These are phyloP conservation scores for Penicillium roqueforti DNA, from an alignment of 495 filamentous ascomycete species.

Conservation along the genomic window DNA sequence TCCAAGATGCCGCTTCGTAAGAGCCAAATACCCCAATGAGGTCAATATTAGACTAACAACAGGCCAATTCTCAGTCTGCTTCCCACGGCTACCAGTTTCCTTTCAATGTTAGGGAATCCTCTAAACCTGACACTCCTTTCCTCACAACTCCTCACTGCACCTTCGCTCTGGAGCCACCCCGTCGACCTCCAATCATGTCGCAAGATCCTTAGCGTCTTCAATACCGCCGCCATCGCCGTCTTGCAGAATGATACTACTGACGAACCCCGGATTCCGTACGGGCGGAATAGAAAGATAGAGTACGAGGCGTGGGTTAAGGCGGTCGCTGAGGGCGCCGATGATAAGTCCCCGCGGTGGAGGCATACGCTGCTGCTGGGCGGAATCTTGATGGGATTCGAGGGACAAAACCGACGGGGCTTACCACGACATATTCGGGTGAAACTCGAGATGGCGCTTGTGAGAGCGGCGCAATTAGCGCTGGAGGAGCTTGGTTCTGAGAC, in stretches of 20 bases:
- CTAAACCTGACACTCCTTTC: conserved; percentile 86
- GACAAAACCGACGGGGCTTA: conserved; percentile 59
- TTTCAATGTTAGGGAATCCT: conserved; percentile 82
- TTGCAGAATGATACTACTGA: conserved; percentile 51
- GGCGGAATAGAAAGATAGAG: conserved; percentile 46
- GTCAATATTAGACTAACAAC: conserved; percentile 12
- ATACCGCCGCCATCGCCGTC: conserved; percentile 69
- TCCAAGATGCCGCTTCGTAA: conserved; percentile 53
- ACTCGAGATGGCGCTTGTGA: conserved; percentile 72
- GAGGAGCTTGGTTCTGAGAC: conserved; percentile 46
- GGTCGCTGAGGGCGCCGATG: conserved; percentile 77
- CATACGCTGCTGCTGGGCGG: conserved; percentile 79
- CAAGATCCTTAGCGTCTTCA: conserved; percentile 81
- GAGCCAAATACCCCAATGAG: conserved; percentile 21
- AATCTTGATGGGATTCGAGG: conserved; percentile 76
- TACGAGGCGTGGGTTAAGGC: conserved; percentile 80
- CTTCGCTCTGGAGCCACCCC: conserved; percentile 76
- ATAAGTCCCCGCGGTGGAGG: conserved; percentile 80
- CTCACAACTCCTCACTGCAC: conserved; percentile 81
- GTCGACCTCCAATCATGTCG: conserved; percentile 70
- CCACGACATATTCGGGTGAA: conserved; percentile 60
- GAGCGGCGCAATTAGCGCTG: conserved; percentile 73
- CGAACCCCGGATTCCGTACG: conserved; percentile 35
- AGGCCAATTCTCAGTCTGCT: conserved; percentile 53
- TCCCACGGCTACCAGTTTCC: conserved; percentile 72